Percentiles rank a stretch among this genome's conserved stretches.
These are phyloP conservation scores for Neurospora sp. DNA, from an alignment of 495 filamentous ascomycete genomes.

Conservation along the genomic window DNA sequence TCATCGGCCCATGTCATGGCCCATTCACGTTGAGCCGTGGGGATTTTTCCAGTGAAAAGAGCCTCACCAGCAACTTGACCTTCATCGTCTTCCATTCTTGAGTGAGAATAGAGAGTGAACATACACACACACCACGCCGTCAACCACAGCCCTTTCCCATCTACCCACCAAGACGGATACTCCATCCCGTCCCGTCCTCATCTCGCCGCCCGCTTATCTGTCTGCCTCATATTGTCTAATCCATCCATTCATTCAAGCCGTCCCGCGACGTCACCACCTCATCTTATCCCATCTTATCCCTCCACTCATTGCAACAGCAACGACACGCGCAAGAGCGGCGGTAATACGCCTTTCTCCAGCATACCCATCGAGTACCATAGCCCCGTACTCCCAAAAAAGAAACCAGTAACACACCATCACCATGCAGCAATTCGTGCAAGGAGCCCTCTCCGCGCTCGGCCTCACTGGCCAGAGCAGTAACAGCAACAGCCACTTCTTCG, in stretches of 20 bases:
- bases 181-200: background rate
- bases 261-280: background rate
- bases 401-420: background rate
- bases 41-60: background rate
- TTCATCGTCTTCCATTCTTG: background rate
- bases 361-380: background rate
- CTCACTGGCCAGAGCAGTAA: background rate
- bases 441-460: background rate
- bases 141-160: background rate
- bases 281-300: background rate
- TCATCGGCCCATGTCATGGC: background rate
- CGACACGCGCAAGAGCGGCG: background rate
- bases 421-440: conserved; percentile 10
- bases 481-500: background rate
- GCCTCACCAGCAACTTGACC: background rate
- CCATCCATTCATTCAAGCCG: background rate
- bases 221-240: background rate
- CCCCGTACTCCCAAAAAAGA: background rate
- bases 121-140: background rate
- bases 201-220: background rate
- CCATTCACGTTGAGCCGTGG: background rate
- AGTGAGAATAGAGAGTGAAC: background rate
- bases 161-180: background rate
- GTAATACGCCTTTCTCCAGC: background rate
- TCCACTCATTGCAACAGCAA: background rate